A percentile compares a stretch with the other conserved stretches of the same genome.
Conservation (phyloP, 2,329 filamentous ascomycete species). For the Talaromyces sp. region DNA sequence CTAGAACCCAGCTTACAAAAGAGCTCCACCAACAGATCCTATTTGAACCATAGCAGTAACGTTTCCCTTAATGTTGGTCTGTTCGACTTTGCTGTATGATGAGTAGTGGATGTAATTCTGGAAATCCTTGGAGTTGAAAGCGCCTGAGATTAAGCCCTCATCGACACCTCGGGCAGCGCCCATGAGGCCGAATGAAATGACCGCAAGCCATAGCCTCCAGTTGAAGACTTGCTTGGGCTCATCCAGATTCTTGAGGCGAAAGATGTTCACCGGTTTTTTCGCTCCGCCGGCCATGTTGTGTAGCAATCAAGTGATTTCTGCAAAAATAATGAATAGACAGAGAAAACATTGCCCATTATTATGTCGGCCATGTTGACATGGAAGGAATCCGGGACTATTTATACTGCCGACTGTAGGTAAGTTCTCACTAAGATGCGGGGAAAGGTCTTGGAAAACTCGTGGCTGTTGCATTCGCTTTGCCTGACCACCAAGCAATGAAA, state of each 20-base stretch:
- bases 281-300: slow-evolving; percentile 45
- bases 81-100: slow-evolving; percentile 52
- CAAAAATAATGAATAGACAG: not conserved
- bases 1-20: slow-evolving; percentile 52
- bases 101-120: slow-evolving; percentile 58
- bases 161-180: slow-evolving; percentile 71
- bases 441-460: not conserved
- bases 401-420: not conserved
- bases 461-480: not conserved
- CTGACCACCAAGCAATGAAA: not conserved
- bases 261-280: slow-evolving; percentile 34
- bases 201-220: slow-evolving; percentile 71
- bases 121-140: slow-evolving; percentile 51
- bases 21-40: slow-evolving; percentile 69
- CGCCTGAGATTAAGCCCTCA: slow-evolving; percentile 67
- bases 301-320: not conserved
- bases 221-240: slow-evolving; percentile 69
- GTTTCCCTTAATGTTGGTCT: slow-evolving; percentile 53
- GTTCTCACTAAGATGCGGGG: not conserved
- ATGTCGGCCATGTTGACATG: not conserved
- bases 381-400: not conserved
- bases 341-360: not conserved
- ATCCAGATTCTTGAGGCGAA: slow-evolving; percentile 27
- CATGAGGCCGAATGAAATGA: slow-evolving; percentile 67
- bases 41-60: slow-evolving; percentile 78